Evolutionary conservation across 1,284 basidiomycete genomes (phyloP).

Genomic region (Bjerkandera adusta): DNA sequence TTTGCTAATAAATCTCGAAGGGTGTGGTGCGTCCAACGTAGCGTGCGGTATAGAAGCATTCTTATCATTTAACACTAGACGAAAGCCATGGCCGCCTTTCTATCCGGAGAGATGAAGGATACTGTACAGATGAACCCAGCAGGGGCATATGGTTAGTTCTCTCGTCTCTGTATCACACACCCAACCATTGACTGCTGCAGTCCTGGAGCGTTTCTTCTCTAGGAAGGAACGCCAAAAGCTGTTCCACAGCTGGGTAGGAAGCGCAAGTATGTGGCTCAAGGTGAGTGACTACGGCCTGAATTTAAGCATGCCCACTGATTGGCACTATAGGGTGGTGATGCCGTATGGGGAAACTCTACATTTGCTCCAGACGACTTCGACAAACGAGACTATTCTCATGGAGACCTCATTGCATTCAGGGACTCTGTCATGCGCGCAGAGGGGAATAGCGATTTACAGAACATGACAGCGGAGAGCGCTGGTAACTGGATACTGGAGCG

Average conservation of each 20-base stretch:
- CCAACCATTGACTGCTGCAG: slow-evolving; percentile 32
- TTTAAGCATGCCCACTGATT: slow-evolving; percentile 1
- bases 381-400: slow-evolving; percentile 69
- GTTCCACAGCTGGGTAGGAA: slow-evolving; percentile 95
- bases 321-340: slow-evolving; percentile 71
- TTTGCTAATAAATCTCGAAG: not conserved
- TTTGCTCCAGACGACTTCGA: slow-evolving; percentile 77
- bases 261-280: slow-evolving; percentile 93
- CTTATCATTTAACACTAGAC: slow-evolving; percentile 43
- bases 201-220: slow-evolving; percentile 87
- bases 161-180: not conserved
- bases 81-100: slow-evolving; percentile 94
- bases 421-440: slow-evolving; percentile 17
- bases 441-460: slow-evolving; percentile 39
- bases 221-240: slow-evolving; percentile 86
- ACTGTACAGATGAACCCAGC: slow-evolving; percentile 92
- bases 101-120: slow-evolving; percentile 94
- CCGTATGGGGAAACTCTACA: slow-evolving; percentile 83
- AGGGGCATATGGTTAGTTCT: slow-evolving; percentile 67
- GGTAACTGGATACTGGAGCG: slow-evolving; percentile 83
- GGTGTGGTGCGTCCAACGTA: not conserved
- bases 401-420: slow-evolving; percentile 84
- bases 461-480: slow-evolving; percentile 82
- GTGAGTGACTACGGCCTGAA: slow-evolving; percentile 32
- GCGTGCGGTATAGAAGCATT: not conserved